A percentile compares a stretch with the other conserved stretches of the same genome.
Evolutionary conservation across 1,284 basidiomycete species (phyloP).

Genomic region (Caloboletus firmus): DNA sequence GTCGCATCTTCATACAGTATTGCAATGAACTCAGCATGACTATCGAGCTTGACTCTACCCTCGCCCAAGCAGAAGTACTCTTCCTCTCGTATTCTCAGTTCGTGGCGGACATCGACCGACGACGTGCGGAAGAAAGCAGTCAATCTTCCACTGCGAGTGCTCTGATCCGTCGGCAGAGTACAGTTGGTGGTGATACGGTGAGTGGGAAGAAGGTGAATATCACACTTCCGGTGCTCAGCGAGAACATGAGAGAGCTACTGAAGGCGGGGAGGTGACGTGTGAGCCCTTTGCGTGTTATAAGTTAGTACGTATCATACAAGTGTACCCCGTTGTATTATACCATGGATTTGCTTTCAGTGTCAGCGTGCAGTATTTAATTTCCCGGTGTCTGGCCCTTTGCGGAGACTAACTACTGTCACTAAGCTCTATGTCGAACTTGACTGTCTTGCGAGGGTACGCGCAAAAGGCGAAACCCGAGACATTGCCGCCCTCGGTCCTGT

Average conservation of each 20-base stretch:
- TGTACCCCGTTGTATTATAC: constrained; percentile 25
- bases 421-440: constrained; percentile 44
- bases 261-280: constrained; percentile 39
- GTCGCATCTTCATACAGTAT: constrained; percentile 49
- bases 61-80: constrained; percentile 92
- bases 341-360: neutral
- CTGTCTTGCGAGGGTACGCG: constrained; percentile 65
- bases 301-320: neutral
- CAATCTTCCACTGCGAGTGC: constrained; percentile 23
- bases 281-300: neutral
- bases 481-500: constrained; percentile 61
- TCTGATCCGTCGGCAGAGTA: constrained; percentile 30
- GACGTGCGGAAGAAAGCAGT: constrained; percentile 52
- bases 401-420: neutral
- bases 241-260: constrained; percentile 56
- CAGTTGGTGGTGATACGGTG: constrained; percentile 1
- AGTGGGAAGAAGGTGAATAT: constrained; percentile 27
- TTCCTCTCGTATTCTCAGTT: constrained; percentile 84
- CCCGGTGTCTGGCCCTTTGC: too few species aligned
- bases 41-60: constrained; percentile 88
- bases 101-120: constrained; percentile 85
- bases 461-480: constrained; percentile 46
- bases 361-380: neutral
- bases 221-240: constrained; percentile 48
- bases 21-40: constrained; percentile 93